Evolutionary conservation across 2,329 filamentous ascomycete species (phyloP).

Genomic region (Coleophoma eucalyptorum): DNA sequence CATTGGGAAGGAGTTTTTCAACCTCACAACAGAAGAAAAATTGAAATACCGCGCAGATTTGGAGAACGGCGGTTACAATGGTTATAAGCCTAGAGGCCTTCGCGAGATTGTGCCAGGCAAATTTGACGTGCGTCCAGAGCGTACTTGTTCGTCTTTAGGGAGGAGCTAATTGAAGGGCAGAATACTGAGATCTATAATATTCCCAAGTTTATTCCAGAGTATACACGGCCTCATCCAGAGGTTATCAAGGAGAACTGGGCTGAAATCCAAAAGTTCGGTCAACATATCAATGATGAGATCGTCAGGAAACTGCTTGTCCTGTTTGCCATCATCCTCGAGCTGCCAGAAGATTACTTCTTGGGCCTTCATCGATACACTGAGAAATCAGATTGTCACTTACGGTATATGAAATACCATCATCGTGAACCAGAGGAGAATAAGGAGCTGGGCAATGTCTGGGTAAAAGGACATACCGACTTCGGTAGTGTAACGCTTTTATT

Average conservation of each 20-base stretch:
- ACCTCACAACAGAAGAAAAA: constrained; percentile 52
- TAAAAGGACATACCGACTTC: constrained; percentile 36
- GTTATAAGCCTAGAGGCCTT: constrained; percentile 36
- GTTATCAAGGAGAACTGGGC: constrained; percentile 42
- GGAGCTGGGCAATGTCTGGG: constrained; percentile 38
- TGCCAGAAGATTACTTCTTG: constrained; percentile 52
- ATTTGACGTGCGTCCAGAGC: constrained; percentile 26
- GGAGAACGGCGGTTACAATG: constrained; percentile 48
- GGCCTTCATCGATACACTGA: constrained; percentile 50
- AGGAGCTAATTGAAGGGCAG: not conserved
- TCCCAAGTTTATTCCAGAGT: constrained; percentile 45
- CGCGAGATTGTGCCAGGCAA: constrained; percentile 3
- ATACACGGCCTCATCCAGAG: constrained; percentile 38
- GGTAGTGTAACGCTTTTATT: constrained; percentile 32
- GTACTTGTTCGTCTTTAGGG: not conserved
- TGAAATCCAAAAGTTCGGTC: constrained; percentile 48
- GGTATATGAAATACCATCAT: constrained; percentile 55
- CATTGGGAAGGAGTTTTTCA: constrained; percentile 52
- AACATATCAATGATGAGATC: constrained; percentile 42
- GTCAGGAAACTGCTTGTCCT: constrained; percentile 52
- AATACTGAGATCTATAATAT: constrained; percentile 57
- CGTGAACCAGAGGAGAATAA: constrained; percentile 43
- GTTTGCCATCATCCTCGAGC: constrained; percentile 55
- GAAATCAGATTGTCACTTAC: constrained; percentile 51
- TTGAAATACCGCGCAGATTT: constrained; percentile 46